Evolutionary conservation across 148 eudicot genomes (phyloP), one percentile per base, ranked within the genome.

Genomic region (Amaranthus hypochondriacus): DNA sequence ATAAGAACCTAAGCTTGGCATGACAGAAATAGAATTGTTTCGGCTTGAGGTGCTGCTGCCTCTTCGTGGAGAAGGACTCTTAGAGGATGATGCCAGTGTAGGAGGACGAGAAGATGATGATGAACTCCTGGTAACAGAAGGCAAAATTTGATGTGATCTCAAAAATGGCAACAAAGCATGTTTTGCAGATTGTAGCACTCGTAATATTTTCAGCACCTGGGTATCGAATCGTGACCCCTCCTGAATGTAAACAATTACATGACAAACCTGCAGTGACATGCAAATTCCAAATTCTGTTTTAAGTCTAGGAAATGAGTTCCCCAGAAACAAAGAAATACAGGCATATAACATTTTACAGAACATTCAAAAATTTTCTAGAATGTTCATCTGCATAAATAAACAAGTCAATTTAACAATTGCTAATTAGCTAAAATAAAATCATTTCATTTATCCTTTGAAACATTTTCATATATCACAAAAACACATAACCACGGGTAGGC

Each of bases 161-260:
- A 84, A 69, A 75, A 76, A 83, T 48, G 97, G 88, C 50, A 77
- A 70, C 85, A 89, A 80, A 44, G 93, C 83, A 86, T 88, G 84
- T 80, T 94, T 94, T 66, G 97, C 96, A 81, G 91, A 84, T 84
- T 91, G 98, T 73, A 94, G 69, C 52, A 88, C 78, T 72, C 98
- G 89, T 68, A 94, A 82, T 59, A 67, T 87, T 79, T 85, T 87
- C 77, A 94, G 64, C 68, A 86, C 67, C 65, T 87, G 90, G 48
- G 89, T 81, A 68, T 89, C 90, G 63, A 94, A 87, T 69, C 81
- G 87, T 48, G 98, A 84, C 28, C 97, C 98, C 83, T 94, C 98
- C 72, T 88, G 89, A 76, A 88, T 76, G 72, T 86, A 87, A 42
- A 94, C 67, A 76, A 91, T 78, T 59, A 91, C 86, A 81, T 94